phyloP scores from a whole-genome alignment of 2,329 filamentous ascomycete species.

The Claviceps sp. region DNA sequence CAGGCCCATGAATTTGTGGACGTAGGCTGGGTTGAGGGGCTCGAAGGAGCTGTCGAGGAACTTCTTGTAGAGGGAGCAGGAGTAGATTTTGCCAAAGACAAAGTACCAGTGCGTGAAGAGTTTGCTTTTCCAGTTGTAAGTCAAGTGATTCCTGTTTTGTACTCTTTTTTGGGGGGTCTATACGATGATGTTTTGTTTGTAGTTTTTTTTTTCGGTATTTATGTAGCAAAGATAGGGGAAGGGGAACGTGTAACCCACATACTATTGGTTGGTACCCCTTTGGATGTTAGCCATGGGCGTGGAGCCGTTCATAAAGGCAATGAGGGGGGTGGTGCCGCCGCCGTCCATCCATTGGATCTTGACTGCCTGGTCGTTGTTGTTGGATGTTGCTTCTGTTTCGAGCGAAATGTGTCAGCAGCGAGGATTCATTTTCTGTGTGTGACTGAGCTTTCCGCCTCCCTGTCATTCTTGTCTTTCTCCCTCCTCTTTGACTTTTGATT shows the following conservation, averaged over 20 bases:
- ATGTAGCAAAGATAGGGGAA: neutral
- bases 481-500: no score
- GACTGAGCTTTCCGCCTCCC: neutral
- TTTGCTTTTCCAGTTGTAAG: constrained; percentile 4
- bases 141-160: no score
- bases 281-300: constrained; percentile 10
- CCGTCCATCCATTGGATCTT: constrained; percentile 18
- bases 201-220: neutral
- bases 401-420: no score
- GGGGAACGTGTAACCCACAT: constrained; percentile 1
- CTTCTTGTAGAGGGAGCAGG: constrained; percentile 12
- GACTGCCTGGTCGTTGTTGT: constrained; percentile 14
- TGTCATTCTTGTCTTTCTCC: no score
- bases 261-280: constrained; percentile 18
- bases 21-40: constrained; percentile 14
- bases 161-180: constrained; percentile 1
- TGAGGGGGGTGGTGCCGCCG: constrained; percentile 14
- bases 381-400: constrained; percentile 12
- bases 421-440: no score
- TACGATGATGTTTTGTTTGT: neutral
- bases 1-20: constrained; percentile 21
- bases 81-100: constrained; percentile 16
- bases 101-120: constrained; percentile 18
- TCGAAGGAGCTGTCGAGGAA: constrained; percentile 9
- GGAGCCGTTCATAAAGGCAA: constrained; percentile 13